These are phyloP conservation scores for Corniculantispora saksenae DNA, from an alignment of 2,329 filamentous ascomycete species.

Conservation along the genomic window DNA sequence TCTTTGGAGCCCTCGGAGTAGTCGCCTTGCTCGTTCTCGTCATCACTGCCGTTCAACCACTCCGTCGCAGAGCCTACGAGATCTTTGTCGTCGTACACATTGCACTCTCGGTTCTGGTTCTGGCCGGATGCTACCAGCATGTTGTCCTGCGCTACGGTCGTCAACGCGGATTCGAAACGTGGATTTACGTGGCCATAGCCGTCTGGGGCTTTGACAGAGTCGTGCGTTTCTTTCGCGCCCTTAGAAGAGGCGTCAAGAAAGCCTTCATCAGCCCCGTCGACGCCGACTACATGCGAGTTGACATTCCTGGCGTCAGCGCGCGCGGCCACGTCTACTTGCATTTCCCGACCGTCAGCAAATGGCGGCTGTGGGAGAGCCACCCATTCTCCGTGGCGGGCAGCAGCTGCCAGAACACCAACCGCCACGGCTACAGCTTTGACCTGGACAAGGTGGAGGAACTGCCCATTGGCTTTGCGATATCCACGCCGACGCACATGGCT, in stretches of 20 bases:
- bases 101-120: constrained; percentile 37
- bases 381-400: constrained; percentile 30
- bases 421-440: neutral
- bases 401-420: constrained; percentile 1
- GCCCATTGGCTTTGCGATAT: neutral
- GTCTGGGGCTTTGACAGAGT: constrained; percentile 31
- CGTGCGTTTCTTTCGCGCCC: constrained; percentile 21
- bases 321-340: constrained; percentile 31
- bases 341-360: constrained; percentile 28
- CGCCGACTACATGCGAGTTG: constrained; percentile 29
- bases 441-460: neutral
- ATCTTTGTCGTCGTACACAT: constrained; percentile 47
- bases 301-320: constrained; percentile 27
- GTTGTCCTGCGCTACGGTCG: constrained; percentile 36
- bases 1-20: constrained; percentile 43
- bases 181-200: constrained; percentile 28
- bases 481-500: constrained; percentile 4
- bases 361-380: constrained; percentile 34
- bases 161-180: constrained; percentile 45
- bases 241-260: constrained; percentile 23
- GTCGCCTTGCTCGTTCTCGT: constrained; percentile 32
- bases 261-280: constrained; percentile 28
- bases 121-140: constrained; percentile 46
- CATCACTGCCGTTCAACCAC: constrained; percentile 33
- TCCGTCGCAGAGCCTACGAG: constrained; percentile 42